phyloP scores from a whole-genome alignment of 305 asterid species.

The Fraxinus nigra region DNA sequence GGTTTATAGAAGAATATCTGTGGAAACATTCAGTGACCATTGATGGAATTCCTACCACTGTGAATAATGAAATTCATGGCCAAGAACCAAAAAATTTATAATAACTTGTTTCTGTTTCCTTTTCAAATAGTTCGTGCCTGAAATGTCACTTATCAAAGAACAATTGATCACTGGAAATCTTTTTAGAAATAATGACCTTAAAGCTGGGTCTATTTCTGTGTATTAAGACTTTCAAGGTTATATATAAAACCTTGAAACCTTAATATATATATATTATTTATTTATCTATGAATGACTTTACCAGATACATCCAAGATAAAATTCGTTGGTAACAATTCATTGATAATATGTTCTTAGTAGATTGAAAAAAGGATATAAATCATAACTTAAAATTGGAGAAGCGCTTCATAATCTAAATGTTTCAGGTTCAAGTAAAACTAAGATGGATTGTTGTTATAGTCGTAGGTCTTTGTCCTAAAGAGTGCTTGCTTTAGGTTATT shows the following conservation, averaged over 20 bases:
- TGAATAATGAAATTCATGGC: neutral
- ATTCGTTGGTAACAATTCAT: neutral
- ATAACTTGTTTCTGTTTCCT: slow-evolving; percentile 1
- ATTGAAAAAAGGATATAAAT: neutral
- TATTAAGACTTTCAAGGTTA: neutral
- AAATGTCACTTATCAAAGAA: slow-evolving; percentile 1
- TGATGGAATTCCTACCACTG: slow-evolving; percentile 7
- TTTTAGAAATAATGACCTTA: neutral
- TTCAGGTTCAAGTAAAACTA: neutral
- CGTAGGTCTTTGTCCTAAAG: neutral
- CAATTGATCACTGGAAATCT: neutral
- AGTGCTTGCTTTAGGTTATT: neutral
- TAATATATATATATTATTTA: no score
- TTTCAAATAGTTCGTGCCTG: neutral
- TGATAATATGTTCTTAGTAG: neutral
- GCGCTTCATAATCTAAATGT: neutral
- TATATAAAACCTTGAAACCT: neutral
- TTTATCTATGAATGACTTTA: neutral
- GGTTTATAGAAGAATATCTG: slow-evolving; percentile 91
- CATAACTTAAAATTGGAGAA: neutral
- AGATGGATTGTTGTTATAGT: neutral
- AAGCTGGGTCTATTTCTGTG: neutral
- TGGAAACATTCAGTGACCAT: slow-evolving; percentile 16
- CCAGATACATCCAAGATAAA: neutral
- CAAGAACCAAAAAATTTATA: neutral